A percentile compares a stretch with the other conserved stretches of the same genome.
Conservation (phyloP, 192 early-diverging fungal genomes). For the Mortierella antarctica region DNA sequence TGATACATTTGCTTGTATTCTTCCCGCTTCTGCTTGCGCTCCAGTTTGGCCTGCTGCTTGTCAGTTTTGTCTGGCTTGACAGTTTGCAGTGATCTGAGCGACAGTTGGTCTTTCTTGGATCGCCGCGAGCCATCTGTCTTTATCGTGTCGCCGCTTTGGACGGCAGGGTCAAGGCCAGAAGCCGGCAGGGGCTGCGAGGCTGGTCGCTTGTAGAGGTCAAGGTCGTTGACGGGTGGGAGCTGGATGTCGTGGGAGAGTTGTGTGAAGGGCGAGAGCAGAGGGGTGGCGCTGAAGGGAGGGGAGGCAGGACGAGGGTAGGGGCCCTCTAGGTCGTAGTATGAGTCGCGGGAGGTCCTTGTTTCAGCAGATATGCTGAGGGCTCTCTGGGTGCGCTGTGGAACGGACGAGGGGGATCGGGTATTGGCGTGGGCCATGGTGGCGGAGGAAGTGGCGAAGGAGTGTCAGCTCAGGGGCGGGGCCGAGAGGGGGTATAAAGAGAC, state of each 20-base stretch:
- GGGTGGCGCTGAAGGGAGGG: neutral
- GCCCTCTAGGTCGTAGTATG: neutral
- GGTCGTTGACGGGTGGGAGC: neutral
- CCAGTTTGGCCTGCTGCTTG: conserved; percentile 19
- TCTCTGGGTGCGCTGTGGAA: conserved; percentile 22
- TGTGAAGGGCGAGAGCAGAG: neutral
- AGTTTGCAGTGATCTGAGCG: conserved; percentile 2
- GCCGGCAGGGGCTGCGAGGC: conserved; percentile 23
- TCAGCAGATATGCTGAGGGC: conserved; percentile 39
- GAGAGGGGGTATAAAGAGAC: too few species aligned
- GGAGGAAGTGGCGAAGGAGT: neutral
- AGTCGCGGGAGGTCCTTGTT: conserved; percentile 1
- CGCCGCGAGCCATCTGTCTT: neutral
- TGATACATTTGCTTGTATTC: conserved; percentile 48
- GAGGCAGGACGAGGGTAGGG: neutral
- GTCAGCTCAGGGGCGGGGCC: too few species aligned
- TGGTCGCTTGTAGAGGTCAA: conserved; percentile 32
- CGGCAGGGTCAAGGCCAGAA: neutral
- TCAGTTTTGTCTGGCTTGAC: conserved; percentile 12
- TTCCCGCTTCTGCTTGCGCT: conserved; percentile 29
- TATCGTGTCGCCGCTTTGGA: neutral
- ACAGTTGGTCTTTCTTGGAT: conserved; percentile 12
- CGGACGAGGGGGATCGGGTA: neutral
- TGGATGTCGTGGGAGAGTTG: neutral
- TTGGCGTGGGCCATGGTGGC: neutral